Percentiles rank a stretch among this genome's conserved stretches.
These are phyloP conservation scores for Fusarium xyrophilum DNA, from an alignment of 2,329 filamentous ascomycete genomes.

Conservation along the genomic window DNA sequence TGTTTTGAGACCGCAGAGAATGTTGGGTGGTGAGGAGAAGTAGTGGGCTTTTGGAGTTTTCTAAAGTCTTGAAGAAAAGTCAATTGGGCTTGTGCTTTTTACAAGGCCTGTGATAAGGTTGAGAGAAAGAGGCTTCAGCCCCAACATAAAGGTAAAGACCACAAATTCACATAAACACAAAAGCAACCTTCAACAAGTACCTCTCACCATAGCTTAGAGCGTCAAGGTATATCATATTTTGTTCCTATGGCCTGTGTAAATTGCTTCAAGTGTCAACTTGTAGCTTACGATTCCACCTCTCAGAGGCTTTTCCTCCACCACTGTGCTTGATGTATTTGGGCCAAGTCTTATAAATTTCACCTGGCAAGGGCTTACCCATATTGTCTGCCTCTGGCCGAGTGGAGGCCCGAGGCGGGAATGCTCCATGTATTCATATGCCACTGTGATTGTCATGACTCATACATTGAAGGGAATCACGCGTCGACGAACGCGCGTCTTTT, in stretches of 20 bases:
- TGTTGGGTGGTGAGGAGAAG: not conserved
- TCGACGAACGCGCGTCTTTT: too few relatives aligned
- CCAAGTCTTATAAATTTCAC: fast-evolving
- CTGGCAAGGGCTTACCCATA: fast-evolving
- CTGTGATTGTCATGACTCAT: not conserved
- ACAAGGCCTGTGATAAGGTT: not conserved
- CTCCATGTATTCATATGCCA: not conserved
- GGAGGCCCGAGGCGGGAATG: too few relatives aligned
- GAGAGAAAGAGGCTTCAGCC: not conserved
- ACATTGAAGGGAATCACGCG: too few relatives aligned
- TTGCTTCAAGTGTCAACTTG: too few relatives aligned
- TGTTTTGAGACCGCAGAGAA: too few relatives aligned
- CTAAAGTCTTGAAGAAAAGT: not conserved
- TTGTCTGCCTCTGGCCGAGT: too few relatives aligned
- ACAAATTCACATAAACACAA: not conserved
- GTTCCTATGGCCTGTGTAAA: not conserved
- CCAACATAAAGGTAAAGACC: not conserved
- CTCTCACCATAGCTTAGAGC: fast-evolving
- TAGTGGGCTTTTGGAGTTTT: not conserved
- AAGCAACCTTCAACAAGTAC: not conserved
- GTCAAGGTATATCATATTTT: too few relatives aligned
- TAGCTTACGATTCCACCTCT: not conserved
- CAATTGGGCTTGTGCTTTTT: not conserved
- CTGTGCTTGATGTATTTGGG: too few relatives aligned
- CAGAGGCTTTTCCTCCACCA: not conserved